A percentile compares a stretch with the other conserved stretches of the same genome.
These are phyloP conservation scores for Hemileccinum impolitum DNA, from an alignment of 768 basidiomycete species.

Conservation along the genomic window DNA sequence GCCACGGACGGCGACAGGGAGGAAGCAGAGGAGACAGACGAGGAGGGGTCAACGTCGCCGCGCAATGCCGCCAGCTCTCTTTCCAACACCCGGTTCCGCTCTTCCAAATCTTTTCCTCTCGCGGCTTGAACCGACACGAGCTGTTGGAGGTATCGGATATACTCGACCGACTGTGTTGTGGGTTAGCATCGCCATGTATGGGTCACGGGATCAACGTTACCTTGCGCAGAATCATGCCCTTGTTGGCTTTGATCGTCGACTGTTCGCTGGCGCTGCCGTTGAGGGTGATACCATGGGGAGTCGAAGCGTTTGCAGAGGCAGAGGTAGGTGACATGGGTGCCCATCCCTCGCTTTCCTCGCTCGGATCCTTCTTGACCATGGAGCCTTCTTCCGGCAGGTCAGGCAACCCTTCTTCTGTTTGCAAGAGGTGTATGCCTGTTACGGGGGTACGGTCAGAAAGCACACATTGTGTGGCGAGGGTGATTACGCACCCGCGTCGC, in stretches of 20 bases:
- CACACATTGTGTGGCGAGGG: background rate
- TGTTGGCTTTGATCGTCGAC: slow-evolving; percentile 80
- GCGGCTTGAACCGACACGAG: slow-evolving; percentile 77
- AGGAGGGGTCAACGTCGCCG: slow-evolving; percentile 15
- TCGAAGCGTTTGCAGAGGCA: slow-evolving; percentile 14
- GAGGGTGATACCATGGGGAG: background rate
- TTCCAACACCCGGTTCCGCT: slow-evolving; percentile 50
- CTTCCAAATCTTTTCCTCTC: slow-evolving; percentile 76
- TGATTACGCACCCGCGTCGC: slow-evolving; percentile 20
- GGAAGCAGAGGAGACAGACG: slow-evolving; percentile 12
- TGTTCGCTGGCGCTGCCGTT: slow-evolving; percentile 28
- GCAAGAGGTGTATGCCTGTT: slow-evolving; percentile 25
- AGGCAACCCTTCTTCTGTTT: slow-evolving; percentile 23
- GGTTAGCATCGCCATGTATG: slow-evolving; percentile 6
- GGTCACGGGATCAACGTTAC: slow-evolving; percentile 27
- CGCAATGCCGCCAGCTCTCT: slow-evolving; percentile 25
- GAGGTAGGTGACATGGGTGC: slow-evolving; percentile 21
- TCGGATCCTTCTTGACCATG: slow-evolving; percentile 27
- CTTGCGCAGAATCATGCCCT: slow-evolving; percentile 90
- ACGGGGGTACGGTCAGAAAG: background rate
- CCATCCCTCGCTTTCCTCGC: slow-evolving; percentile 27
- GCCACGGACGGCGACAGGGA: slow-evolving; percentile 18
- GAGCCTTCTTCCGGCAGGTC: slow-evolving; percentile 29
- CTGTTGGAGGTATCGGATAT: slow-evolving; percentile 77
- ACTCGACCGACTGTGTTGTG: slow-evolving; percentile 42